Percentiles rank a stretch among this genome's conserved stretches.
Evolutionary conservation across 2,329 filamentous ascomycete species (phyloP).

Genomic region (Ophiostoma novo-ulmi): DNA sequence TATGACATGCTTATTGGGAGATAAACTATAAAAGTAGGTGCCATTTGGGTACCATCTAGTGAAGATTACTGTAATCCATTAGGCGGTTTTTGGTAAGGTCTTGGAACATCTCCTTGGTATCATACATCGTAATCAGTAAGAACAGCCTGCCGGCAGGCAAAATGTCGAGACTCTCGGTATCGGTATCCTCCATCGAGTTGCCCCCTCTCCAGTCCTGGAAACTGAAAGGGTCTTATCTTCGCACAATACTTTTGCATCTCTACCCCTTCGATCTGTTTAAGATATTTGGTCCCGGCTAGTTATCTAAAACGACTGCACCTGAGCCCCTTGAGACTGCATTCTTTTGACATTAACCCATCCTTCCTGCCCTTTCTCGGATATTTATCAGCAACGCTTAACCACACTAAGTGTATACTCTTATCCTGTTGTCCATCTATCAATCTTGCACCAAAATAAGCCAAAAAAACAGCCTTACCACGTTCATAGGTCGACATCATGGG

Average conservation of each 20-base stretch:
- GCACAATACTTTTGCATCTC: background rate
- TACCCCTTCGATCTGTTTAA: background rate
- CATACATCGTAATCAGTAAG: background rate
- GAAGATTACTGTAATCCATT: background rate
- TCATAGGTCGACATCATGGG: background rate
- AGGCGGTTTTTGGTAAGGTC: background rate
- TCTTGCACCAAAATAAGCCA: background rate
- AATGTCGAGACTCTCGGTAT: background rate
- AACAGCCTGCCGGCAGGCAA: background rate
- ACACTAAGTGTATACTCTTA: background rate
- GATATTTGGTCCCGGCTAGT: background rate
- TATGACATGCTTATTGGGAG: background rate
- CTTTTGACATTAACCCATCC: background rate
- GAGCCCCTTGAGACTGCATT: background rate
- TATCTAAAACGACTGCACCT: background rate
- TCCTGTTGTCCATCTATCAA: background rate
- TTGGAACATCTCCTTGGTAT: background rate
- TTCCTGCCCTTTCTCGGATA: background rate
- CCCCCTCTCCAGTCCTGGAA: background rate
- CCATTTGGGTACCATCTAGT: background rate
- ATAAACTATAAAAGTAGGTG: background rate
- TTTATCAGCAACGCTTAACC: background rate
- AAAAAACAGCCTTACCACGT: too few relatives aligned
- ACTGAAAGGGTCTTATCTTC: background rate
- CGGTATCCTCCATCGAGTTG: background rate